These are phyloP conservation scores for Stylosanthes scabra DNA, from an alignment of 331 rosid species.

Conservation along the genomic window DNA sequence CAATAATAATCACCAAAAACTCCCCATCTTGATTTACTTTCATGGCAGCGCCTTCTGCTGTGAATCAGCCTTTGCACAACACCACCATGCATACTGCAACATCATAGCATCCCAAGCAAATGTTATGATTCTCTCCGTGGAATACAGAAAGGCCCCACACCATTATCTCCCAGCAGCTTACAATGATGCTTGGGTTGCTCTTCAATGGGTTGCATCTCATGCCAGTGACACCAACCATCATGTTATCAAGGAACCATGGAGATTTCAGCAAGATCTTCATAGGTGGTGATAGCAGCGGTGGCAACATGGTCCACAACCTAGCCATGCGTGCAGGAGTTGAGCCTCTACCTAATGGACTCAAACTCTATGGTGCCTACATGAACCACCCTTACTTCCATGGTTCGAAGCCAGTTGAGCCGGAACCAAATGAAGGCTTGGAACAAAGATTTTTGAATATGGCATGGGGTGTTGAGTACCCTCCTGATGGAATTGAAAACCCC, in stretches of 20 bases:
- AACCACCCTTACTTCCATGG: conserved; percentile 42
- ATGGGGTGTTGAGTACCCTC: conserved; percentile 47
- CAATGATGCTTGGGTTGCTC: not conserved
- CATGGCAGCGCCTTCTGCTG: conserved; percentile 56
- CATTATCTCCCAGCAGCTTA: not conserved
- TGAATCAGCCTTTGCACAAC: conserved; percentile 48
- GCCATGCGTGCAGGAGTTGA: conserved; percentile 42
- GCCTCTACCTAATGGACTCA: conserved; percentile 36
- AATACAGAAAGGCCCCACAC: not conserved
- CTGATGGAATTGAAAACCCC: not conserved
- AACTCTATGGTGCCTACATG: conserved; percentile 32
- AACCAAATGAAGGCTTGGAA: conserved; percentile 25
- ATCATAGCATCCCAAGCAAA: too few species aligned
- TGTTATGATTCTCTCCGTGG: not conserved
- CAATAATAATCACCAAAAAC: conserved; percentile 1
- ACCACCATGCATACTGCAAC: too few species aligned
- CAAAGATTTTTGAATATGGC: not conserved
- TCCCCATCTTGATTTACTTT: conserved; percentile 55
- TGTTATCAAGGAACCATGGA: not conserved
- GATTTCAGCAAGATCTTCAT: too few species aligned
- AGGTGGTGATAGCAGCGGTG: too few species aligned
- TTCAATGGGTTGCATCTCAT: not conserved
- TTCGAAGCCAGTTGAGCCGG: conserved; percentile 36
- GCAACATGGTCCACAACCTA: too few species aligned
- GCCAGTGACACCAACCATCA: too few species aligned